These are phyloP conservation scores for Beauveria sp. DNA, from an alignment of 2,329 filamentous ascomycete species.

Conservation along the genomic window DNA sequence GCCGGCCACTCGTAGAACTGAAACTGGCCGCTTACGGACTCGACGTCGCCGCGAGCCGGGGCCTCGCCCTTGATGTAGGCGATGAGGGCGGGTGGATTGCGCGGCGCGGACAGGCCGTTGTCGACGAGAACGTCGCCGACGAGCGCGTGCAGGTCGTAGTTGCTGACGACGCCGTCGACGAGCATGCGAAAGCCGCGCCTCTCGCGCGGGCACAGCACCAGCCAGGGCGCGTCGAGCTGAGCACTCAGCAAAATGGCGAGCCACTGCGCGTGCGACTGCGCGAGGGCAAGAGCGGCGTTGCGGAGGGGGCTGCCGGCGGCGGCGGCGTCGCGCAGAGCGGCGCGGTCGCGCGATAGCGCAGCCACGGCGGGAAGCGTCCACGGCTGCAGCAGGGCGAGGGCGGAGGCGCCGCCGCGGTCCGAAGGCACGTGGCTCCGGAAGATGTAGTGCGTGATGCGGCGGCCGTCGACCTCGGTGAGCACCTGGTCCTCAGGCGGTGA, in stretches of 20 bases:
- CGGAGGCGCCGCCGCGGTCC: conserved; percentile 2
- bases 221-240: conserved; percentile 1
- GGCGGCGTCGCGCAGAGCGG: neutral
- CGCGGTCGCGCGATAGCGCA: neutral
- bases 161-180: conserved; percentile 9
- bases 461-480: neutral
- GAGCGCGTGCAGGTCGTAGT: conserved; percentile 8
- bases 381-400: conserved; percentile 4
- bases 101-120: neutral
- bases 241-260: conserved; percentile 2
- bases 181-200: neutral
- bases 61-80: neutral
- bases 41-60: neutral
- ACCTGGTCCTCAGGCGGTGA: neutral
- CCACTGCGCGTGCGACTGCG: conserved; percentile 4
- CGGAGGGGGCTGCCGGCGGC: neutral
- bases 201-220: neutral
- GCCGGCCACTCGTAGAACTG: conserved; percentile 9
- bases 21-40: neutral
- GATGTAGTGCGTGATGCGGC: conserved; percentile 5
- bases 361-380: conserved; percentile 6
- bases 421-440: neutral
- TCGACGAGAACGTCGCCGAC: conserved; percentile 3
- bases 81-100: neutral
- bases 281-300: neutral